phyloP scores from a whole-genome alignment of 73 alveolate species.

The Tetrahymena borealis region DNA sequence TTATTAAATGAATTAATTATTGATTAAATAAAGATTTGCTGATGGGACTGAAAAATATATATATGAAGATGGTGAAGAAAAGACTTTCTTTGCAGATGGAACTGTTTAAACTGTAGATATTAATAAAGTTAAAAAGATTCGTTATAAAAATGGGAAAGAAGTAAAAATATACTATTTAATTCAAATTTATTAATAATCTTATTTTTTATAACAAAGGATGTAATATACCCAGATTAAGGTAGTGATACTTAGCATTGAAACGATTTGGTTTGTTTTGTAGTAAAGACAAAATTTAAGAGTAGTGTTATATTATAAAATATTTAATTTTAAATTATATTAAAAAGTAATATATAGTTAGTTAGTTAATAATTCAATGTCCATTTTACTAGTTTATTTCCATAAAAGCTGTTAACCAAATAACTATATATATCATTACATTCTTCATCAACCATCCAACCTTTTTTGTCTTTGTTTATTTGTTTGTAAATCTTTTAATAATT shows the following conservation, averaged over 20 bases:
- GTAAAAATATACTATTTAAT: not conserved
- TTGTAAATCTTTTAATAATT: too few relatives aligned
- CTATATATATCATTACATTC: too few relatives aligned
- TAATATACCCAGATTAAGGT: not conserved
- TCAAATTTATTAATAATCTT: not conserved
- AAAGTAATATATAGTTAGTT: too few relatives aligned
- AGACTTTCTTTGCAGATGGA: conserved; percentile 49
- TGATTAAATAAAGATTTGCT: conserved; percentile 55
- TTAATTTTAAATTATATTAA: too few relatives aligned
- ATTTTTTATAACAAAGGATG: not conserved
- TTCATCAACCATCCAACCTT: too few relatives aligned
- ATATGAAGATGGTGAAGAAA: conserved; percentile 82
- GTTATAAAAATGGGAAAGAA: conserved; percentile 35
- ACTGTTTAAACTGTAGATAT: conserved; percentile 13
- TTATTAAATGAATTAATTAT: not conserved
- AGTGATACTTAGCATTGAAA: not conserved
- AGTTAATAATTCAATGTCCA: too few relatives aligned
- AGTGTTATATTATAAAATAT: too few relatives aligned
- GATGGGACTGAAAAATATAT: conserved; percentile 85
- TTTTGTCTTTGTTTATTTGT: too few relatives aligned
- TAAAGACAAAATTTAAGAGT: not conserved
- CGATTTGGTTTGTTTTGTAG: not conserved
- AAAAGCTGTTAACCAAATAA: too few relatives aligned
- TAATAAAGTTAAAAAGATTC: conserved; percentile 9
- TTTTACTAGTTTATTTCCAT: too few relatives aligned